Evolutionary conservation across 805 yeast genomes (phyloP).

Genomic region (Myxozyma neotropica): DNA sequence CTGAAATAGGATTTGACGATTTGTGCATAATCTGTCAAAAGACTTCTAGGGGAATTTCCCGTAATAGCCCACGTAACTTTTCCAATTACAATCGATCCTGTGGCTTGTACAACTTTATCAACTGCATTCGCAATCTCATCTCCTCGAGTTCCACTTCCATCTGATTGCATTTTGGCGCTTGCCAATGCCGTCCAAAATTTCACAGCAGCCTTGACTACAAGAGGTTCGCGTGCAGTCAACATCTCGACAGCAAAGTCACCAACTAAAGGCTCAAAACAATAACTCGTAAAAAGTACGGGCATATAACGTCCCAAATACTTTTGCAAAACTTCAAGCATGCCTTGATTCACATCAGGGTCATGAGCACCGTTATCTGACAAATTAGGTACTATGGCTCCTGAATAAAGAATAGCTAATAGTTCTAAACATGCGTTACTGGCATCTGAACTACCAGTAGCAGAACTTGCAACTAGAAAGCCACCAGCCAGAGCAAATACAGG

Average conservation of each 20-base stretch:
- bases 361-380: neutral
- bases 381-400: slow-evolving; percentile 9
- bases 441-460: neutral
- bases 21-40: slow-evolving; percentile 23
- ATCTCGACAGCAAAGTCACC: slow-evolving; percentile 47
- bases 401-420: slow-evolving; percentile 10
- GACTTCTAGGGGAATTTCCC: slow-evolving; percentile 29
- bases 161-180: neutral
- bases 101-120: slow-evolving; percentile 2
- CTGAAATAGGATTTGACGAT: slow-evolving; percentile 17
- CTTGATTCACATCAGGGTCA: slow-evolving; percentile 39
- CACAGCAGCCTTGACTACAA: slow-evolving; percentile 55
- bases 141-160: neutral
- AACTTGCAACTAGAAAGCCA: slow-evolving; percentile 9
- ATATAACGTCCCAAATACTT: slow-evolving; percentile 32
- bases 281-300: slow-evolving; percentile 21
- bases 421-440: slow-evolving; percentile 1
- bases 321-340: slow-evolving; percentile 38
- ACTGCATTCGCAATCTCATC: neutral
- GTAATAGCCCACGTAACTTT: slow-evolving; percentile 25
- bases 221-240: slow-evolving; percentile 54
- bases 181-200: slow-evolving; percentile 59
- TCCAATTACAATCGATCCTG: slow-evolving; percentile 2
- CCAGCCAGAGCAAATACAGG: slow-evolving; percentile 23
- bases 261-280: slow-evolving; percentile 26